Percentiles rank a stretch among this genome's conserved stretches.
These are phyloP conservation scores for Debaryomyces robertsiae DNA, from an alignment of 1,139 yeast genomes.

Conservation along the genomic window DNA sequence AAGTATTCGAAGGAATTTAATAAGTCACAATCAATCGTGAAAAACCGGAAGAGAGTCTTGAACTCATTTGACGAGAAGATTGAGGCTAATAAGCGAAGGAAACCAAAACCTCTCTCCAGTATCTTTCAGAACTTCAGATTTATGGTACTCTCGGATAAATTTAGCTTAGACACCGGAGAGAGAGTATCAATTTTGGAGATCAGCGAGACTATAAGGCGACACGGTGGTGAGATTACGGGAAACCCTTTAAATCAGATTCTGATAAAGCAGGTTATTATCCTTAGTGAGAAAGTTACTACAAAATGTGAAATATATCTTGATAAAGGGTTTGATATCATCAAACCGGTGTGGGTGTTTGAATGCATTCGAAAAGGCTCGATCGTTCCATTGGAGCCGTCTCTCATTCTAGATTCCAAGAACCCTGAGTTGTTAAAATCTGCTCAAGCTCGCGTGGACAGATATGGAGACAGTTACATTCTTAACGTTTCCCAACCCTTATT, in stretches of 20 bases:
- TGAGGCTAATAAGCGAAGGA: slow-evolving; percentile 12
- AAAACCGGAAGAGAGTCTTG: slow-evolving; percentile 16
- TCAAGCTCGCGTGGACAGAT: slow-evolving; percentile 43
- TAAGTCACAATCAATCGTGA: slow-evolving; percentile 34
- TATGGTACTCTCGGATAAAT: slow-evolving; percentile 47
- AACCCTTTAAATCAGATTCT: slow-evolving; percentile 17
- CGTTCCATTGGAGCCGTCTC: slow-evolving; percentile 61
- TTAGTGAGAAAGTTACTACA: slow-evolving; percentile 55
- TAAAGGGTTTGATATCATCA: slow-evolving; percentile 59
- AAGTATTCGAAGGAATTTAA: slow-evolving; percentile 26
- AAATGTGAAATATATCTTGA: slow-evolving; percentile 45
- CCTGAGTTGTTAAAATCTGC: slow-evolving; percentile 17
- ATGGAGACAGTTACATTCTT: slow-evolving; percentile 56
- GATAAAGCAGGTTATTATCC: slow-evolving; percentile 29
- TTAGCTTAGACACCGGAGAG: slow-evolving; percentile 24
- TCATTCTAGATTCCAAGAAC: slow-evolving; percentile 40
- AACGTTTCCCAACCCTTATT: slow-evolving; percentile 19
- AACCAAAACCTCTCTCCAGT: slow-evolving; percentile 19
- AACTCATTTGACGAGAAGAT: slow-evolving; percentile 17
- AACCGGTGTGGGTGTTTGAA: slow-evolving; percentile 73
- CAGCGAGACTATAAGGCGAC: slow-evolving; percentile 36
- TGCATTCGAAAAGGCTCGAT: slow-evolving; percentile 49
- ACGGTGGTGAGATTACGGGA: slow-evolving; percentile 52
- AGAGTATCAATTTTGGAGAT: slow-evolving; percentile 39
- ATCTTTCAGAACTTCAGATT: slow-evolving; percentile 31